Evolutionary conservation across 306 rosid species (phyloP).

Genomic region (Fragaria vesca): DNA sequence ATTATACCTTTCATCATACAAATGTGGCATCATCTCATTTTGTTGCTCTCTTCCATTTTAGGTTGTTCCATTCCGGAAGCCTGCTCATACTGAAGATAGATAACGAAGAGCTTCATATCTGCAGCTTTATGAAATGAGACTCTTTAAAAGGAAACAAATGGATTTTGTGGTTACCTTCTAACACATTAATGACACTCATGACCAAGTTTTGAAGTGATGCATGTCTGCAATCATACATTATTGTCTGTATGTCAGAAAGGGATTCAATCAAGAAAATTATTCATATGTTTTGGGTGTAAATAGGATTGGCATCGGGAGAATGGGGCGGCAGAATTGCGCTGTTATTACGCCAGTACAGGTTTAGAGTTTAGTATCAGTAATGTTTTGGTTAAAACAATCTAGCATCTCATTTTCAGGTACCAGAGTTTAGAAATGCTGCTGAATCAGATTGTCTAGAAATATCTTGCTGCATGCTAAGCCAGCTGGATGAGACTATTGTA

Average conservation of each 20-base stretch:
- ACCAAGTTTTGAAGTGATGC: neutral
- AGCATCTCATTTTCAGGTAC: neutral
- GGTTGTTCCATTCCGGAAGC: conserved; percentile 42
- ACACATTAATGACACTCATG: neutral
- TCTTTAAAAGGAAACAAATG: neutral
- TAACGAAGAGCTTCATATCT: conserved; percentile 26
- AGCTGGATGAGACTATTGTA: neutral
- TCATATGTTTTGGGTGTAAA: neutral
- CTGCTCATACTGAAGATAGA: conserved; percentile 28
- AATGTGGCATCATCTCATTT: neutral
- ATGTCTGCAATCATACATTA: neutral
- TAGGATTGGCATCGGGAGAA: conserved; percentile 2
- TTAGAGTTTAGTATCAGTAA: neutral
- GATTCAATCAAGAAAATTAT: neutral
- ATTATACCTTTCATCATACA: neutral
- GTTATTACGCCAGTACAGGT: conserved; percentile 12
- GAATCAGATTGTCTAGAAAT: neutral
- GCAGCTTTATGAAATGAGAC: conserved; percentile 23
- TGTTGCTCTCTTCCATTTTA: conserved; percentile 13
- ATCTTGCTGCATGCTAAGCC: neutral
- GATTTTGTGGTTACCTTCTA: neutral
- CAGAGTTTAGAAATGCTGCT: neutral
- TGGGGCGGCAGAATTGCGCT: neutral
- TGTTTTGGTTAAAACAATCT: neutral
- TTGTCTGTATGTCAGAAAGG: neutral